Evolutionary conservation across 140 eudicot genomes (phyloP).

Genomic region (Oenanthe javanica): DNA sequence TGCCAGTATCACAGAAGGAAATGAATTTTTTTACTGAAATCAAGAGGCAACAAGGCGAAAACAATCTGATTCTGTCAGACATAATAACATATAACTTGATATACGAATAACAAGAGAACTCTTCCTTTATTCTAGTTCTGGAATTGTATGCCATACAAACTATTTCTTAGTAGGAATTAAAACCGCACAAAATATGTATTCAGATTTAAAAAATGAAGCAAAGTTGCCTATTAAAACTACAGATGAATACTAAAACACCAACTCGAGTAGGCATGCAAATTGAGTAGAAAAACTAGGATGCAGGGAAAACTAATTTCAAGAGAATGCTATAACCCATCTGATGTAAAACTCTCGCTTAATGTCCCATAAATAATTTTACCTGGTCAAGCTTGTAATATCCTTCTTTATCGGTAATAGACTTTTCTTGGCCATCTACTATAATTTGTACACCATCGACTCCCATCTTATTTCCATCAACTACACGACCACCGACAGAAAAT

Average conservation of each 20-base stretch:
- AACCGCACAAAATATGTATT: neutral
- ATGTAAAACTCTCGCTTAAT: neutral
- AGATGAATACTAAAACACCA: neutral
- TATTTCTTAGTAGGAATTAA: neutral
- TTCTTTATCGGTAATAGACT: conserved; percentile 72
- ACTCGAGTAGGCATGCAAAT: neutral
- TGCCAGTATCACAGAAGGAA: neutral
- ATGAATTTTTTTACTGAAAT: neutral
- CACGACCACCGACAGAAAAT: conserved; percentile 98
- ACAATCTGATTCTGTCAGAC: neutral
- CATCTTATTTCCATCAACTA: conserved; percentile 64
- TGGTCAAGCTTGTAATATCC: conserved; percentile 98
- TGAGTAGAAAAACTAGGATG: neutral
- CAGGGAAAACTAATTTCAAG: neutral
- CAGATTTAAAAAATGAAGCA: neutral
- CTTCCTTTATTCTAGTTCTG: neutral
- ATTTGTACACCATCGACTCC: conserved; percentile 79
- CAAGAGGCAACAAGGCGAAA: neutral
- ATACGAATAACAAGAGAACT: neutral
- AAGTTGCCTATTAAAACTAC: neutral
- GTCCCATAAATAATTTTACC: conserved; percentile 32
- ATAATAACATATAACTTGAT: neutral
- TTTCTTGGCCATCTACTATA: conserved; percentile 81
- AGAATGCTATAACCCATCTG: neutral
- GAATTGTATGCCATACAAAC: neutral